Base-by-base conservation (phyloP, 176 grass and related monocot genomes). In the Tillandsia fasciculata region DNA sequence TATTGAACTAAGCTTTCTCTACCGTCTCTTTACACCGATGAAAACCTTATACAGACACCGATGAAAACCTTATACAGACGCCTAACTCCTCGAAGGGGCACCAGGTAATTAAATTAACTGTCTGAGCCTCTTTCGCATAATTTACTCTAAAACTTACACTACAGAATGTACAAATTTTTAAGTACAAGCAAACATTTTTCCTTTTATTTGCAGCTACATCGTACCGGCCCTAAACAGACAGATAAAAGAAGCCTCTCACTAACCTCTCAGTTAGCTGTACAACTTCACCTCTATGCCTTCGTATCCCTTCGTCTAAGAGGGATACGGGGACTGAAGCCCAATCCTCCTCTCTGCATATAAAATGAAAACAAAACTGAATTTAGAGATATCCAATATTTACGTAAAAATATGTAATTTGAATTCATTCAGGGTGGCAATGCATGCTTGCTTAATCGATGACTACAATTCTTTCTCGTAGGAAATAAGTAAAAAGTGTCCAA, bases 191-290 rank as follows among this genome's bases (percentile, higher is more conserved):
- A 42, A 91, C 87, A 88, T 71, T 70, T 82, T 83, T 95, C 81
- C 78, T 90, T 71, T 67, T 84, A 63, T 54, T 28, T 18, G 66
- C 61, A 85, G 73, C 81, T 77, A 86, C 78, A 76, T 81, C 81
- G 83, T 73, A 88, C 75, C 76, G 84, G 66, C 85, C 74, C 65
- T 84, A 80, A 92, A 74, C 64, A 81, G 67, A 76, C 70, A 76
- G 72, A 83, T 65, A 52, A 83, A 76, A 70, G 53, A 78, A 78
- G 77, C 80, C 67, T 74, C 74, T 52, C 53, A 72, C 83, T 76
- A 80, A 81, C 88, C 81, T 85, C 81, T 80, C 85, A 76, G 90
- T 94, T 94, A 94, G 92, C 88, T 91, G 88, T 91, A 91, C 88
- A 96, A 71, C 72, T 63, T 88, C 87, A 80, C 87, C 77, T 68